These are phyloP conservation scores for Taiwanofungus camphoratus DNA, from an alignment of 1,284 basidiomycete species.

Conservation along the genomic window DNA sequence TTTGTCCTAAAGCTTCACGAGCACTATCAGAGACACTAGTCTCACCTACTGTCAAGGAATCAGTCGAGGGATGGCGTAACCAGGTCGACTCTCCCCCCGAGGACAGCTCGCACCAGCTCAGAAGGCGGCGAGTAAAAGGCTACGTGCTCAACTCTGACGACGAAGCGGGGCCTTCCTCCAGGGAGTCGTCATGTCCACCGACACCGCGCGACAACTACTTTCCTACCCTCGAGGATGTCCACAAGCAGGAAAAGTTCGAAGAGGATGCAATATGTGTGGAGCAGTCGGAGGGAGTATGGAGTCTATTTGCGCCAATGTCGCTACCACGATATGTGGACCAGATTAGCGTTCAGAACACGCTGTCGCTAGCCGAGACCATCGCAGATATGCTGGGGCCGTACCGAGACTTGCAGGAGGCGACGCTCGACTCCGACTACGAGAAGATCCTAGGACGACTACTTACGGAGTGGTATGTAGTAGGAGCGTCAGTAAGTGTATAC, in stretches of 20 bases:
- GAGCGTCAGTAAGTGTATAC: constrained; percentile 24
- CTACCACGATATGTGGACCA: constrained; percentile 37
- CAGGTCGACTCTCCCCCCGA: too few species aligned
- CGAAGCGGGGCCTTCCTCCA: constrained; percentile 19
- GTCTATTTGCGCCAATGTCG: constrained; percentile 24
- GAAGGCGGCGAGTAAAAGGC: constrained; percentile 15
- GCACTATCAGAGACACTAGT: too few species aligned
- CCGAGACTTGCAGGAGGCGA: constrained; percentile 43
- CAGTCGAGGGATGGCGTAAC: too few species aligned
- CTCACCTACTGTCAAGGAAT: too few species aligned
- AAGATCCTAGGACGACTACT: constrained; percentile 29
- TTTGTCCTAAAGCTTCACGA: too few species aligned
- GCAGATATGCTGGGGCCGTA: constrained; percentile 52
- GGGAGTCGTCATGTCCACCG: constrained; percentile 13
- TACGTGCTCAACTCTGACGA: constrained; percentile 27
- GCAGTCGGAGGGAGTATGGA: neutral
- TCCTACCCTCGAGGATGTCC: constrained; percentile 7
- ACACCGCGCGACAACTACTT: constrained; percentile 19
- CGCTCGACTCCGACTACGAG: constrained; percentile 36
- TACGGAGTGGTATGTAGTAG: constrained; percentile 32
- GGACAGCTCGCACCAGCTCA: too few species aligned
- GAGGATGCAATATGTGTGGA: constrained; percentile 2
- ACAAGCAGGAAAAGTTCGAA: neutral
- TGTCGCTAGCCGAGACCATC: constrained; percentile 33
- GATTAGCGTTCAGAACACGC: constrained; percentile 6